phyloP scores from a whole-genome alignment of 371 early-diverging fungal species.

The Capillidium rhysosporum region DNA sequence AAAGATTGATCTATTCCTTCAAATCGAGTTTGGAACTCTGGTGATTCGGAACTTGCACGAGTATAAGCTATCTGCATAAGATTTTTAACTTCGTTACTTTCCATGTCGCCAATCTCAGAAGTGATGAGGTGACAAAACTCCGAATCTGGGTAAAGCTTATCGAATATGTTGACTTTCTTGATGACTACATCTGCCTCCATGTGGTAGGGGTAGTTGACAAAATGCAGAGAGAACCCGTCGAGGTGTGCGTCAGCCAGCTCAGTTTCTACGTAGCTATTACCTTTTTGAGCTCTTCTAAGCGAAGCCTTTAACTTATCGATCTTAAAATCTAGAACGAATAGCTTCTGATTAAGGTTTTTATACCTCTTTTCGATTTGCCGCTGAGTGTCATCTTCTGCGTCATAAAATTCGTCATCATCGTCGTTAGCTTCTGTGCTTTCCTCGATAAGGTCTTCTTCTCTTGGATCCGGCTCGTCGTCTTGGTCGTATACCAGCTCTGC shows the following conservation, averaged over 20 bases:
- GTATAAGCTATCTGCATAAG: slow-evolving; percentile 54
- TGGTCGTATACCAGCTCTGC: neutral
- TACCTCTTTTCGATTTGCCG: slow-evolving; percentile 8
- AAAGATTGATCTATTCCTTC: slow-evolving; percentile 65
- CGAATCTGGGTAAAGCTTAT: slow-evolving; percentile 34
- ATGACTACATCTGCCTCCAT: slow-evolving; percentile 52
- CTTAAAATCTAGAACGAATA: slow-evolving; percentile 44
- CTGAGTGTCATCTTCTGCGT: slow-evolving; percentile 11
- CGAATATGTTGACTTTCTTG: slow-evolving; percentile 52
- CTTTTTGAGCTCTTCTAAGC: slow-evolving; percentile 24
- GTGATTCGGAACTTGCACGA: slow-evolving; percentile 47
- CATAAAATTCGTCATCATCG: slow-evolving; percentile 11
- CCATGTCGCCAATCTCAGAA: slow-evolving; percentile 25
- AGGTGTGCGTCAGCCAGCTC: slow-evolving; percentile 52
- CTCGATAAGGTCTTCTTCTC: slow-evolving; percentile 11
- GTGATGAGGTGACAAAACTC: slow-evolving; percentile 45
- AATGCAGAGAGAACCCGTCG: slow-evolving; percentile 42
- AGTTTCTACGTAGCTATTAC: slow-evolving; percentile 18
- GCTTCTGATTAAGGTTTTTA: slow-evolving; percentile 18
- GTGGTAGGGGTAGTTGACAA: slow-evolving; percentile 47
- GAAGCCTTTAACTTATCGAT: slow-evolving; percentile 50
- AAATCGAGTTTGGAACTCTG: slow-evolving; percentile 49
- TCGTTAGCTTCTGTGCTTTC: slow-evolving; percentile 8
- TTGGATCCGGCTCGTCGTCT: slow-evolving; percentile 6
- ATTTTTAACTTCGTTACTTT: slow-evolving; percentile 9